phyloP scores from a whole-genome alignment of 2,329 filamentous ascomycete species.

The Cordyceps cateniannulata region DNA sequence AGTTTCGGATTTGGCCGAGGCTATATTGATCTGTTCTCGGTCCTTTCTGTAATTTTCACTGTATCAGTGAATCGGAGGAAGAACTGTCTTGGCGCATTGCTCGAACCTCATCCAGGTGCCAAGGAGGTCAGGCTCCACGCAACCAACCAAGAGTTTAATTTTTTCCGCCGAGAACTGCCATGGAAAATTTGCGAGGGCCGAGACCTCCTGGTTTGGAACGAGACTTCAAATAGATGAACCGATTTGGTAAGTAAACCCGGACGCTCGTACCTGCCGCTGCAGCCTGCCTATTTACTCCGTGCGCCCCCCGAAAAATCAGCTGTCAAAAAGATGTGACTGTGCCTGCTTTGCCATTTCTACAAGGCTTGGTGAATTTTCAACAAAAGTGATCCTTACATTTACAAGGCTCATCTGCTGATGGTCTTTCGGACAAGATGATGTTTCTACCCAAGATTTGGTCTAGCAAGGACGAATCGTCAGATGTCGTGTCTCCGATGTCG shows the following conservation, averaged over 20 bases:
- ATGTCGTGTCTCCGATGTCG: neutral
- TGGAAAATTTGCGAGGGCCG: neutral
- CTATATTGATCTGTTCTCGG: neutral
- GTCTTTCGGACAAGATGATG: neutral
- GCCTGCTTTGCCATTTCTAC: neutral
- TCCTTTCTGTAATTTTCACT: neutral
- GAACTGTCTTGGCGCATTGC: neutral
- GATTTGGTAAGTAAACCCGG: neutral
- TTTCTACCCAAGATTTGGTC: neutral
- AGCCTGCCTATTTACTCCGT: too few species aligned
- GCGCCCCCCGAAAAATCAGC: too few species aligned
- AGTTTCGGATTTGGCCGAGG: neutral
- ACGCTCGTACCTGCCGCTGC: too few species aligned
- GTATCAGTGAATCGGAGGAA: neutral
- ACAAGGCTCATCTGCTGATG: neutral
- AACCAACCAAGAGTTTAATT: neutral
- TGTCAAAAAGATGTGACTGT: too few species aligned
- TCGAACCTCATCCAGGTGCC: neutral
- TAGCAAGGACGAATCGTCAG: neutral
- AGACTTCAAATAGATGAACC: neutral
- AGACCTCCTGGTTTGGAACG: neutral
- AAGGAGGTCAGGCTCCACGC: neutral
- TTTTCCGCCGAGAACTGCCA: neutral
- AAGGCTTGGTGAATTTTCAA: neutral
- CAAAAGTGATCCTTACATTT: neutral